Base-by-base conservation (phyloP, 2,329 filamentous ascomycete species). In the Neoascochyta sp. region DNA sequence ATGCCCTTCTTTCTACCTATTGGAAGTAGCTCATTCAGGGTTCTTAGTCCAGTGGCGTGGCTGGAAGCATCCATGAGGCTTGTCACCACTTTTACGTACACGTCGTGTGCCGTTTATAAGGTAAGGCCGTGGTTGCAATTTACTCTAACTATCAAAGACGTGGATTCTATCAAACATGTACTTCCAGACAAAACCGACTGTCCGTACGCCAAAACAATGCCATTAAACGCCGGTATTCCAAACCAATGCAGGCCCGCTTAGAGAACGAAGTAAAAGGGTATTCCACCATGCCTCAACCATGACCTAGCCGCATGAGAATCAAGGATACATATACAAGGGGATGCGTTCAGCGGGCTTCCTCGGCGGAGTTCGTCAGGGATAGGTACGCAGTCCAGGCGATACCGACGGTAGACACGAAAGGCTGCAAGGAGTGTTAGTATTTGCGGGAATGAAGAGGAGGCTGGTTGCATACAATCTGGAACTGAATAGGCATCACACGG, bases 311-410 rank as follows among this genome's bases (percentile, higher is more conserved):
- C 35, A 32, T 42, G 44, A 28, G 27, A 37, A 31, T 30, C 34
- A 29, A 29, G 18, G 39, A 41, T 42, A 34, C 34, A 48, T 35
- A 43, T 37, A 39, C 37, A 50, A 39, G 25, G 31, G 29, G 35
- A 39, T 33, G 40, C 38, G 23, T 43, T 45, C 22, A 28, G 13
- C 10, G 62, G 9, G 70, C 73, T 30, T 90, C 84, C 37, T 93
- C 87, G 3, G 87, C 73, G 4, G 88, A 82, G 66, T 96, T 96
- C 40, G 83, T 86, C 29, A 98, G 75, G 3, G 89, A 95, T 8
- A 98, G 78, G 64, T 95, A 98, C 12, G 89, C 90, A 8, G 92
- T 96, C 92, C 90, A 96, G 18, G 88, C 88, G 52, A 96, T 96
- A 73, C 90, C 90, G 33, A 98, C 68, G 7, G 86, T 93, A 10